Conservation (phyloP, 441 rosid species). For the Eutrema salsugineum region DNA sequence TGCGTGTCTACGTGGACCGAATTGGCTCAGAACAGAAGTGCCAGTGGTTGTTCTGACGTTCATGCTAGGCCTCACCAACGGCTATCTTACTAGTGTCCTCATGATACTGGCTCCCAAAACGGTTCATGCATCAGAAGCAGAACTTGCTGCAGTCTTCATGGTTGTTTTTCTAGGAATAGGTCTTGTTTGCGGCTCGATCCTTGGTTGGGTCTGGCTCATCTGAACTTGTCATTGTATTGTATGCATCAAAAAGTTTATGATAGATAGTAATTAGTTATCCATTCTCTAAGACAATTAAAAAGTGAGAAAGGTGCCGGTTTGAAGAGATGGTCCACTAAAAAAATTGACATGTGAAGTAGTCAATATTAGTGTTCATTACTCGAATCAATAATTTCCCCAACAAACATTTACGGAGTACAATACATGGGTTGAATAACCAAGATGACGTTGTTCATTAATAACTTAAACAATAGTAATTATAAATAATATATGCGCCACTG, state of each 20-base stretch:
- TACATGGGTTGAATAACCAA: not conserved
- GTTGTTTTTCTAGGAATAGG: constrained; percentile 72
- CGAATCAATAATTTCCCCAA: not conserved
- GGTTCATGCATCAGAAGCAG: constrained; percentile 64
- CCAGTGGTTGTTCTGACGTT: constrained; percentile 58
- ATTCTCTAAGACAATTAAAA: not conserved
- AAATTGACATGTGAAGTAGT: not conserved
- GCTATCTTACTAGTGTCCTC: constrained; percentile 74
- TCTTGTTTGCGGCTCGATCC: constrained; percentile 66
- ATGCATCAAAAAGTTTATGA: not conserved
- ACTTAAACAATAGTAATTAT: not conserved
- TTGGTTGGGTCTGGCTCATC: constrained; percentile 85
- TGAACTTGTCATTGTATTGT: constrained; percentile 17
- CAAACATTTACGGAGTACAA: not conserved
- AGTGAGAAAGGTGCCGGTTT: not conserved
- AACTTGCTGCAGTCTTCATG: constrained; percentile 71
- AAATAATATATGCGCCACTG: not conserved
- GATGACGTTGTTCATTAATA: not conserved
- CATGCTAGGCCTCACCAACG: constrained; percentile 70
- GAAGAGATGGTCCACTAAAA: not conserved
- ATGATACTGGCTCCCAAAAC: constrained; percentile 79
- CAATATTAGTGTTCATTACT: not conserved
- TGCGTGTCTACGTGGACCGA: constrained; percentile 69
- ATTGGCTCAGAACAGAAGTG: constrained; percentile 66
- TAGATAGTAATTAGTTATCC: not conserved